Base-by-base conservation (phyloP, 192 early-diverging fungal genomes). In the Coemansia sp. region DNA sequence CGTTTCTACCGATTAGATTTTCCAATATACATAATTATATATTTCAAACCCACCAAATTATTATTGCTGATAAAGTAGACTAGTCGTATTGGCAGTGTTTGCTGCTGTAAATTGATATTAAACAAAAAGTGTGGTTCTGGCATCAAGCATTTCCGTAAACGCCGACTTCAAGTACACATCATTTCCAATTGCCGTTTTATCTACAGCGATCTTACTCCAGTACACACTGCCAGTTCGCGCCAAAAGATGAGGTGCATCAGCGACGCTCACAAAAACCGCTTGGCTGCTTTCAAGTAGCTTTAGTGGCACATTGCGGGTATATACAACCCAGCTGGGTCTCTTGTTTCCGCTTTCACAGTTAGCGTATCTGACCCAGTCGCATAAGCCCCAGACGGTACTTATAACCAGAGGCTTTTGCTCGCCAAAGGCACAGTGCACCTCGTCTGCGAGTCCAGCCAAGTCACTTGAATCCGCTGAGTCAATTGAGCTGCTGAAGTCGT, bases 361-460 rank as follows among this genome's bases (percentile, higher is more conserved):
- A 8, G 61, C 41, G 18, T 59, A 66, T 10, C 62, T 51, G n/a
- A 76, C 51, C 74, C 74, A 76, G 64, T 76, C 74, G 33, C 57
- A 9, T 24, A 76, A 46, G 2, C 74, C 74, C 38, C 24, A n/a
- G 27, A 55, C 55, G 1, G 74, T 76, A 65, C 74, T 76, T 16
- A 76, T 67, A 0, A 76, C 68, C 9, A 70, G 55, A 29, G 54
- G 27, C 38, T 29, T 54, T 10, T 34, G 13, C 2, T 34, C 5
- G 13, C 34, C 40, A n/a, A 27, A 24, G 9, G 61, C 40, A 22
- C 18, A 20, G 13, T 41, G 20, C 40, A 63, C 61, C 3, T n/a
- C n/a, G 18, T 36, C 18, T 13, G n/a, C 59, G 12, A 61, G 59
- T 11, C 29, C 59, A 42, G 18, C 61, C 9, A 40, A 63, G 18